These are phyloP conservation scores for Tephrocybe rancida DNA, from an alignment of 768 basidiomycete species.

Conservation along the genomic window DNA sequence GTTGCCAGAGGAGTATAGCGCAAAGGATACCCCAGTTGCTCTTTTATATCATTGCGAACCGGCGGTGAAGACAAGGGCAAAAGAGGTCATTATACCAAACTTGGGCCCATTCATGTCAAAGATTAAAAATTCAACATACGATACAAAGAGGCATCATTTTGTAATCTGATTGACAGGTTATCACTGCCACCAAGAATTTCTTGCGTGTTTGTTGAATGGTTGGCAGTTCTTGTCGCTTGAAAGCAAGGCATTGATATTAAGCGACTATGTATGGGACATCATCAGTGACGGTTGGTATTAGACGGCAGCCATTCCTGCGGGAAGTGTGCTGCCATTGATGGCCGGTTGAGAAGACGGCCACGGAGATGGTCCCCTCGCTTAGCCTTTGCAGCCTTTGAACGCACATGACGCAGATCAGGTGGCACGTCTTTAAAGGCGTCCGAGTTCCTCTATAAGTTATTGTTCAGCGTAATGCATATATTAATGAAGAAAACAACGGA, in stretches of 20 bases:
- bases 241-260: slow-evolving; percentile 5
- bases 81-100: neutral
- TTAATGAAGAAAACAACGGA: slow-evolving; percentile 40
- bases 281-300: neutral
- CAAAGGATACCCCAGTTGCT: too few relatives aligned
- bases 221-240: too few relatives aligned
- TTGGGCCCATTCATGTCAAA: neutral
- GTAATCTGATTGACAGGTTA: neutral
- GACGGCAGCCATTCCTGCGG: slow-evolving; percentile 82
- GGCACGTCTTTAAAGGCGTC: slow-evolving; percentile 67
- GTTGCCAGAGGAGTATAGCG: neutral
- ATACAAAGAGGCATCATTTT: neutral
- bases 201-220: neutral
- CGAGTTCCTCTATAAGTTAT: slow-evolving; percentile 34
- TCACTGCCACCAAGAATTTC: neutral
- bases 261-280: neutral
- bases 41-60: neutral
- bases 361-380: slow-evolving; percentile 72
- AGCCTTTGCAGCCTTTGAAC: slow-evolving; percentile 70
- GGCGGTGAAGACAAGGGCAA: too few relatives aligned
- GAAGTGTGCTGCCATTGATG: slow-evolving; percentile 79
- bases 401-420: slow-evolving; percentile 80
- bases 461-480: neutral
- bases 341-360: slow-evolving; percentile 52
- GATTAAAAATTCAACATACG: neutral